phyloP scores from a whole-genome alignment of 2,329 filamentous ascomycete species.

The Rutstroemia sp. region DNA sequence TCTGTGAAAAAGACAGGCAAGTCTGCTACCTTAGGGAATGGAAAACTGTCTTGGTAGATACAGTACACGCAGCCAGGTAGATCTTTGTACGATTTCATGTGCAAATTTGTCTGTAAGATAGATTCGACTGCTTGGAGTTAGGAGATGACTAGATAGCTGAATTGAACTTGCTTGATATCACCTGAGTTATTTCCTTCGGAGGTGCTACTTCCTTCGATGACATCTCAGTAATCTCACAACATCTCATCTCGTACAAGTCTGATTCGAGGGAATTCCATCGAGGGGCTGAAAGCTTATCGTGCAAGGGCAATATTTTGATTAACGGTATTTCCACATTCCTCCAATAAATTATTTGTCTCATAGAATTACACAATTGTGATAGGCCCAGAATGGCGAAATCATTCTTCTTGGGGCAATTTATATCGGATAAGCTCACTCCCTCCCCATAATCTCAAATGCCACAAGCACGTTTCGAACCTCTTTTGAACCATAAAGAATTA shows the following conservation, averaged over 20 bases:
- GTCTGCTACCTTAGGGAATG: slow-evolving; percentile 1
- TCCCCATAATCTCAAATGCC: no score
- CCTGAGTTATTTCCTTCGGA: no score
- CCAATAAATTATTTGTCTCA: slow-evolving; percentile 1
- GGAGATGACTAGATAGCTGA: background rate
- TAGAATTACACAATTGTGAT: background rate
- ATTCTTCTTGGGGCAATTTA: no score
- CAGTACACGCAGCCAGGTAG: background rate
- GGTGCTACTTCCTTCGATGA: no score
- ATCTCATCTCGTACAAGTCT: background rate
- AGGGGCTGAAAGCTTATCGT: background rate
- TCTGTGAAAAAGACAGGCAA: slow-evolving; percentile 5
- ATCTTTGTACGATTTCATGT: slow-evolving; percentile 1
- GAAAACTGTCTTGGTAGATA: slow-evolving; percentile 1
- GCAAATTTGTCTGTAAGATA: background rate
- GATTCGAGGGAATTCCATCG: background rate
- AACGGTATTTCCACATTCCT: background rate
- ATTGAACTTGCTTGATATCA: no score
- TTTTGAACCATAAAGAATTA: background rate
- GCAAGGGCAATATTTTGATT: background rate
- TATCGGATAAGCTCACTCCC: no score
- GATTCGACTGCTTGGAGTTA: background rate
- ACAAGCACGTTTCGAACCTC: background rate
- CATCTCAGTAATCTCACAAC: no score
- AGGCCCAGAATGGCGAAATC: no score